These are phyloP conservation scores for Jackrogersella minutella DNA, from an alignment of 495 filamentous ascomycete species.

Conservation along the genomic window DNA sequence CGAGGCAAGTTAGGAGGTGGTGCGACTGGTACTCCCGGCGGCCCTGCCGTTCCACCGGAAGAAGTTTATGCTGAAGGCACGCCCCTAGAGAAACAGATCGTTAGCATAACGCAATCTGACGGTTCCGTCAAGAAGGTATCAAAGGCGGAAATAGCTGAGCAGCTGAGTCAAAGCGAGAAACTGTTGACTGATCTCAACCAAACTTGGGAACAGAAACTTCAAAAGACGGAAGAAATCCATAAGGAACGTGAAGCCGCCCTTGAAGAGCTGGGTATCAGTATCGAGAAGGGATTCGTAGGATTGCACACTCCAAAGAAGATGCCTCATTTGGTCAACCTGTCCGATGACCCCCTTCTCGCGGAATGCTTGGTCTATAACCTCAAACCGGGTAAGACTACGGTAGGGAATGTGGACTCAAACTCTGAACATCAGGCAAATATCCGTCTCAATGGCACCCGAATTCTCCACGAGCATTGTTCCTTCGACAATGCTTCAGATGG, in stretches of 20 bases:
- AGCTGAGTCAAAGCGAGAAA: constrained; percentile 95
- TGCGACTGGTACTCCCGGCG: constrained; percentile 54
- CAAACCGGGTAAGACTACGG: constrained; percentile 90
- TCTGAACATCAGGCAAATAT: constrained; percentile 85
- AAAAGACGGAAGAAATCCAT: constrained; percentile 95
- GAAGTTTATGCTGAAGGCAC: constrained; percentile 91
- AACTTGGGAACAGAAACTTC: constrained; percentile 97
- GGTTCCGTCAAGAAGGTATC: constrained; percentile 93
- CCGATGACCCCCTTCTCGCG: constrained; percentile 92
- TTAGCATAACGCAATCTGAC: constrained; percentile 88
- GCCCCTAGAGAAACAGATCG: constrained; percentile 92
- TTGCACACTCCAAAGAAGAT: constrained; percentile 97
- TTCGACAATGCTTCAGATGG: constrained; percentile 91
- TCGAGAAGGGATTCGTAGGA: constrained; percentile 97
- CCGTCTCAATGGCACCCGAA: constrained; percentile 90
- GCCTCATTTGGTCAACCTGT: constrained; percentile 97
- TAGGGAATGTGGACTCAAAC: constrained; percentile 87
- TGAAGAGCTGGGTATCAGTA: constrained; percentile 97
- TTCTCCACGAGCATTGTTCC: constrained; percentile 88
- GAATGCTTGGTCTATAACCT: constrained; percentile 99
- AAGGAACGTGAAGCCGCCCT: constrained; percentile 95
- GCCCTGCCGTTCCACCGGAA: constrained; percentile 62
- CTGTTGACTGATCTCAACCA: constrained; percentile 96
- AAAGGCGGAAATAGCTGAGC: constrained; percentile 97
- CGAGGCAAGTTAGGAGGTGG: constrained; percentile 85